phyloP scores from a whole-genome alignment of 352 stramenopile genomes.

The Globisporangium nagaii region DNA sequence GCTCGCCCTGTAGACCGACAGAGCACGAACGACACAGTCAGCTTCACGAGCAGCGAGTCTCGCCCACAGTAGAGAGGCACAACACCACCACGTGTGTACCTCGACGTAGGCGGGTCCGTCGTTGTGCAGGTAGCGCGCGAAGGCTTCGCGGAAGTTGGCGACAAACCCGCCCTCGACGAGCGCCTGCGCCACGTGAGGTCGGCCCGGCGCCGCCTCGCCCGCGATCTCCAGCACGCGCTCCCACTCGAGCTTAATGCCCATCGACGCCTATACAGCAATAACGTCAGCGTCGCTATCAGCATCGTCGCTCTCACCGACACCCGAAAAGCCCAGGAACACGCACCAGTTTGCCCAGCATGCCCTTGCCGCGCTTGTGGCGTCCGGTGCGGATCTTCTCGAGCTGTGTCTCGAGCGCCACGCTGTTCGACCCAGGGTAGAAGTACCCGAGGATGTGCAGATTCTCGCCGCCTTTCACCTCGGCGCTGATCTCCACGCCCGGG shows the following conservation, averaged over 20 bases:
- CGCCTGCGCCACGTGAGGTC: conserved; percentile 74
- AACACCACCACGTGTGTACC: too few relatives aligned
- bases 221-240: conserved; percentile 78
- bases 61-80: too few relatives aligned
- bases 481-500: conserved; percentile 82
- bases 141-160: conserved; percentile 72
- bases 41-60: neutral
- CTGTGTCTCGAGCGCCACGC: conserved; percentile 57
- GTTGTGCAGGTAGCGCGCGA: conserved; percentile 78
- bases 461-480: conserved; percentile 76
- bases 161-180: conserved; percentile 75
- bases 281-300: neutral
- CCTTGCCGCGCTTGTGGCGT: conserved; percentile 75
- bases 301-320: too few relatives aligned
- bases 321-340: neutral
- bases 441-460: conserved; percentile 86
- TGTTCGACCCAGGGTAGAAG: conserved; percentile 80
- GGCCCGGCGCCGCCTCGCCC: conserved; percentile 70
- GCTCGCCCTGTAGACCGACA: conserved; percentile 40
- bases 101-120: conserved; percentile 80
- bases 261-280: conserved; percentile 34
- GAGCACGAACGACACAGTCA: neutral
- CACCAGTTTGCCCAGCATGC: conserved; percentile 81
- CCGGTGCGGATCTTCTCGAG: conserved; percentile 75
- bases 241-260: conserved; percentile 82